These are phyloP conservation scores for Mortierella alpina DNA, from an alignment of 192 early-diverging fungal species.

Conservation along the genomic window DNA sequence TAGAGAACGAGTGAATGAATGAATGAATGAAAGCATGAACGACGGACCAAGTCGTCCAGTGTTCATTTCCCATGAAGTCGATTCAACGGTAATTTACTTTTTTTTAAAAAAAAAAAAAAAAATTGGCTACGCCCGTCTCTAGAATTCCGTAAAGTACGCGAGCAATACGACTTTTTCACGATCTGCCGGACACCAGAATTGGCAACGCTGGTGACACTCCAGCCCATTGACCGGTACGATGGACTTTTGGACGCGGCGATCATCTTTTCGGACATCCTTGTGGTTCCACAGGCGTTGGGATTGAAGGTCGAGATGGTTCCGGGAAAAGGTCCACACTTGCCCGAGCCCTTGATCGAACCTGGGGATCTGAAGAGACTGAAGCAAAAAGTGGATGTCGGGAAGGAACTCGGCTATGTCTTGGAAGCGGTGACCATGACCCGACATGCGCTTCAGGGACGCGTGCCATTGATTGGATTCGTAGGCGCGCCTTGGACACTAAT, in stretches of 20 bases:
- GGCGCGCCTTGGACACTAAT: constrained; percentile 98
- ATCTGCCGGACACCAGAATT: constrained; percentile 91
- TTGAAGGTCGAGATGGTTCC: constrained; percentile 91
- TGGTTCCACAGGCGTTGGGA: constrained; percentile 96
- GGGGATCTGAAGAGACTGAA: constrained; percentile 73
- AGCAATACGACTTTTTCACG: constrained; percentile 90
- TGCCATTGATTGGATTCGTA: constrained; percentile 93
- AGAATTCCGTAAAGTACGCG: constrained; percentile 89
- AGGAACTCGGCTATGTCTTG: constrained; percentile 88
- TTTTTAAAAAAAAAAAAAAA: not conserved
- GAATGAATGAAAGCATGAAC: not conserved
- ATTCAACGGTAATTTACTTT: not conserved
- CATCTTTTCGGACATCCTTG: constrained; percentile 98
- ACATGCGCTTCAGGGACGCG: constrained; percentile 81
- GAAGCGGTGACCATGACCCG: constrained; percentile 94
- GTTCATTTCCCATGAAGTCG: no score
- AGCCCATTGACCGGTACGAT: constrained; percentile 92
- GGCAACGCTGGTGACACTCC: constrained; percentile 91
- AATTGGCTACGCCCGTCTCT: not conserved
- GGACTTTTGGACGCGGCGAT: constrained; percentile 94
- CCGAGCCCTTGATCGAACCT: constrained; percentile 78
- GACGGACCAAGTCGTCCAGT: no score
- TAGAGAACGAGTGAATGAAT: not conserved
- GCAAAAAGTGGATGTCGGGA: constrained; percentile 72
- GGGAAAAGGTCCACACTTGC: constrained; percentile 87